A percentile compares a stretch with the other conserved stretches of the same genome.
Evolutionary conservation across 2,329 filamentous ascomycete genomes (phyloP).

Genomic region (Scedosporium boydii): DNA sequence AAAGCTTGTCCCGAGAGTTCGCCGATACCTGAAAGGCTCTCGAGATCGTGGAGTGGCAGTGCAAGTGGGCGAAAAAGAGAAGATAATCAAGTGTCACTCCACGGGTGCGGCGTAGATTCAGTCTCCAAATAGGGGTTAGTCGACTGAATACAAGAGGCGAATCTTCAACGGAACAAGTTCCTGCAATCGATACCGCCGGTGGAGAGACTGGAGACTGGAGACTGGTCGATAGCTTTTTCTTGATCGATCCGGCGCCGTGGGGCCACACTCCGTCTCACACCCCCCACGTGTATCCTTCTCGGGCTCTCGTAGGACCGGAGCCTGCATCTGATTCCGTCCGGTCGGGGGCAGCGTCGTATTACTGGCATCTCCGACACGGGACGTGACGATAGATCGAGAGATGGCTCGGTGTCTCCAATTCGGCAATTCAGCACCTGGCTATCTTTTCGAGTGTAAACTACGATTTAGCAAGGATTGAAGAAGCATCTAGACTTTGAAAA

Average conservation of each 20-base stretch:
- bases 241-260: neutral
- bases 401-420: neutral
- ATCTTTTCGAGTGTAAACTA: neutral
- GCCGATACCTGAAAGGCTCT: neutral
- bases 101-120: neutral
- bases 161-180: neutral
- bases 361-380: neutral
- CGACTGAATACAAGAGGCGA: neutral
- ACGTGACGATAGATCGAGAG: too few relatives aligned
- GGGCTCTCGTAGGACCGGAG: neutral
- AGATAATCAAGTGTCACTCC: neutral
- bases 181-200: neutral
- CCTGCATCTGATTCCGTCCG: neutral
- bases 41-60: too few relatives aligned
- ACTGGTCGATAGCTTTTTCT: neutral
- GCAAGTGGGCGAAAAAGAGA: neutral
- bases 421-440: neutral
- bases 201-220: neutral
- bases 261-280: neutral
- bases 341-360: neutral
- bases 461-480: neutral
- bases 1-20: neutral
- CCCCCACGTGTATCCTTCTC: neutral
- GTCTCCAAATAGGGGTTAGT: neutral
- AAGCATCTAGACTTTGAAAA: neutral